Conservation (phyloP, 2,329 filamentous ascomycete genomes). For the Curvularia lunata region DNA sequence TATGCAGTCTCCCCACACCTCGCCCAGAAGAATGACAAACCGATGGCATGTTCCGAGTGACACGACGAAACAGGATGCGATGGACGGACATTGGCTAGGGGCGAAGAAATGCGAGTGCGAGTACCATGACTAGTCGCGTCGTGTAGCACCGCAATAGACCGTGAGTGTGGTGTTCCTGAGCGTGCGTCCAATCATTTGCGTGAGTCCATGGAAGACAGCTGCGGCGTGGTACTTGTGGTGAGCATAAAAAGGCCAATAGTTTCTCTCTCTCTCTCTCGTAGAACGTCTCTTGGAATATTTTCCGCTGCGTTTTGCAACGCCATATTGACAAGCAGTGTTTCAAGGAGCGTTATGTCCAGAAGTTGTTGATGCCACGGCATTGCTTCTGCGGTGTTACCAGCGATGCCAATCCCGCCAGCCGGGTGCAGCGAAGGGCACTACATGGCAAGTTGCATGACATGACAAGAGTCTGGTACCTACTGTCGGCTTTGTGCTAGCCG, state of each 20-base stretch:
- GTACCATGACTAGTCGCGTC: conserved; percentile 3
- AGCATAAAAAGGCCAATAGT: conserved; percentile 10
- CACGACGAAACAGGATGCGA: conserved; percentile 4
- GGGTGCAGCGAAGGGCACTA: conserved; percentile 25
- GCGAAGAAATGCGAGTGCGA: neutral
- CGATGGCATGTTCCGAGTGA: conserved; percentile 1
- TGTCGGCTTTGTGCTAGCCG: conserved; percentile 16
- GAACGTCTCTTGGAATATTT: conserved; percentile 13
- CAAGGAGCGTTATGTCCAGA: conserved; percentile 22
- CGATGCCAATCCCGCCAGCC: conserved; percentile 16
- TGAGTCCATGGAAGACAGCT: neutral
- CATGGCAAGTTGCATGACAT: conserved; percentile 23
- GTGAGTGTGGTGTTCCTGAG: neutral
- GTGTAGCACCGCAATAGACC: conserved; percentile 4
- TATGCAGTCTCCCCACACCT: conserved; percentile 6
- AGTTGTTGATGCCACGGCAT: conserved; percentile 19
- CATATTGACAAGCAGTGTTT: conserved; percentile 18
- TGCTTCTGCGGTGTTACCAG: conserved; percentile 23
- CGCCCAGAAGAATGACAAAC: conserved; percentile 2
- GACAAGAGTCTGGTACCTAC: conserved; percentile 15
- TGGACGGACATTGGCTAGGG: conserved; percentile 8
- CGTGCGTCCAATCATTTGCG: conserved; percentile 1
- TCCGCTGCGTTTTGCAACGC: conserved; percentile 24
- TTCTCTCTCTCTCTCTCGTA: conserved; percentile 9
- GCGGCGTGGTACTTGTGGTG: neutral